These are phyloP conservation scores for Penicillium canariense DNA, from an alignment of 495 filamentous ascomycete species.

Conservation along the genomic window DNA sequence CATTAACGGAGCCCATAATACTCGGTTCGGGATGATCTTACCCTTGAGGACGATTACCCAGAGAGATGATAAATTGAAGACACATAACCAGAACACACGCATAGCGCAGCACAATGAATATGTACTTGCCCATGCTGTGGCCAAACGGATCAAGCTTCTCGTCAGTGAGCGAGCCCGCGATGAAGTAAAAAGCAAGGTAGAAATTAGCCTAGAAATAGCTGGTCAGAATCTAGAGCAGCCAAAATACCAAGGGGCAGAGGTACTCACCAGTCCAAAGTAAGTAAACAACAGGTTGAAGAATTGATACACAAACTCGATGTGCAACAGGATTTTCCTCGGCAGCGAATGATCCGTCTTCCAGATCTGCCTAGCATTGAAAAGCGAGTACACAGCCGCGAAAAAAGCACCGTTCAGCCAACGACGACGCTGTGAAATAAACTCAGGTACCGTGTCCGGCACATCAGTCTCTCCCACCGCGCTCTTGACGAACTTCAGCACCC, in stretches of 20 bases:
- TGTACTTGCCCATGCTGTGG: conserved; percentile 73
- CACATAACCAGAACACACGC: conserved; percentile 81
- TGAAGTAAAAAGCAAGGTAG: conserved; percentile 98
- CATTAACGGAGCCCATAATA: background rate
- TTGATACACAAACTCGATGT: conserved; percentile 97
- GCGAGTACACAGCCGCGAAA: conserved; percentile 97
- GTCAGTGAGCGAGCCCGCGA: conserved; percentile 90
- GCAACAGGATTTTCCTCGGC: conserved; percentile 82
- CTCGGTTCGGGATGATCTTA: conserved; percentile 26
- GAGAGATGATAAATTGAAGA: conserved; percentile 95
- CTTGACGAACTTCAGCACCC: conserved; percentile 98
- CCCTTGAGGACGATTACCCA: conserved; percentile 97
- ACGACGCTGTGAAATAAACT: conserved; percentile 93
- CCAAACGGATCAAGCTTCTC: conserved; percentile 83
- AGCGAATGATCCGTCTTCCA: conserved; percentile 93
- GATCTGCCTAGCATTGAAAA: conserved; percentile 90
- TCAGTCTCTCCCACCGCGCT: conserved; percentile 94
- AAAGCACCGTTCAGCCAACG: conserved; percentile 99
- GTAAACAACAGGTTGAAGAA: conserved; percentile 89
- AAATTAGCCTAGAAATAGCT: conserved; percentile 71
- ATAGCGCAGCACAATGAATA: conserved; percentile 86
- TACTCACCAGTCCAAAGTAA: conserved; percentile 80
- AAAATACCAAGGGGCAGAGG: background rate
- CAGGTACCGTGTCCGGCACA: conserved; percentile 73
- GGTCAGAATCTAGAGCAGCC: background rate